Evolutionary conservation across 75 land plant species (phyloP).

Genomic region (Gnetum montanum): DNA sequence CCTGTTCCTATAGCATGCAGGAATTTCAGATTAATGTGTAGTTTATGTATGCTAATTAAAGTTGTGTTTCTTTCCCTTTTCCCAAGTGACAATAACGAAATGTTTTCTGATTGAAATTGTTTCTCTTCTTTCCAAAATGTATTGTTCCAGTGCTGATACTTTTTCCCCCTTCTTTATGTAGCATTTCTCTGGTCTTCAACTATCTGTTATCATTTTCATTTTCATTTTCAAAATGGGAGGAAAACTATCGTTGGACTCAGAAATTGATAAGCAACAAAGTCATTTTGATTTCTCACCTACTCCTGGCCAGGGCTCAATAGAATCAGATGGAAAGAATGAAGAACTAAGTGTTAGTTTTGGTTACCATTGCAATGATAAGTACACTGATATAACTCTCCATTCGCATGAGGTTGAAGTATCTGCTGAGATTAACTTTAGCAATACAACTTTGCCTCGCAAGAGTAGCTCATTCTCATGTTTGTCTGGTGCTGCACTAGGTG

Average conservation of each 20-base stretch:
- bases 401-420: slow-evolving; percentile 10
- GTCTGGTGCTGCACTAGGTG: slow-evolving; percentile 87
- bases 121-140: too few species aligned
- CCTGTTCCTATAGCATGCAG: too few species aligned
- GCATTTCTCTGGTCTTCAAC: too few species aligned
- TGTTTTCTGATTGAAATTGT: too few species aligned
- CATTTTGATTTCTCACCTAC: not conserved
- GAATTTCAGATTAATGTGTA: too few species aligned
- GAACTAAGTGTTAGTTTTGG: slow-evolving; percentile 54
- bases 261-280: not conserved
- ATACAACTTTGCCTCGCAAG: slow-evolving; percentile 11
- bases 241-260: slow-evolving; percentile 2
- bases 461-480: slow-evolving; percentile 63
- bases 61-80: too few species aligned
- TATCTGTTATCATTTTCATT: too few species aligned
- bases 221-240: slow-evolving; percentile 8
- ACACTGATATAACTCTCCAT: not conserved
- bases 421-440: not conserved
- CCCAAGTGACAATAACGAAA: too few species aligned
- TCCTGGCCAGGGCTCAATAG: not conserved
- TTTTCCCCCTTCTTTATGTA: too few species aligned
- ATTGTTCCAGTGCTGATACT: too few species aligned
- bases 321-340: slow-evolving; percentile 2
- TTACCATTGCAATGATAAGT: slow-evolving; percentile 30
- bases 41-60: too few species aligned